These are phyloP conservation scores for Mycena citricolor DNA, from an alignment of 1,284 basidiomycete genomes.

Conservation along the genomic window DNA sequence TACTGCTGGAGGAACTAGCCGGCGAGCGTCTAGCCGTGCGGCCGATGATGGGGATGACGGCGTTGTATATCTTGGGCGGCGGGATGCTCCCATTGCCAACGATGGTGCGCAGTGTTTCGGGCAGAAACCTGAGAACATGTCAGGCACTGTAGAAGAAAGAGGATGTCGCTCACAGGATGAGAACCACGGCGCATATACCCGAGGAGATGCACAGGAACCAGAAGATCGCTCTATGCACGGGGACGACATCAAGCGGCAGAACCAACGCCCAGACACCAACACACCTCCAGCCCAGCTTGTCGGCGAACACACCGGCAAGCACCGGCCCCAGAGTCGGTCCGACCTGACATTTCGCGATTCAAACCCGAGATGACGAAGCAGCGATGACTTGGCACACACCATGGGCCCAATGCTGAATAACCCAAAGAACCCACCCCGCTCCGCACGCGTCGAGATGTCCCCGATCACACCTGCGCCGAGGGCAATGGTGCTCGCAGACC, in stretches of 20 bases:
- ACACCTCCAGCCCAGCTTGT: conserved; percentile 65
- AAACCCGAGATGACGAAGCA: background rate
- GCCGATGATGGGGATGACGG: conserved; percentile 36
- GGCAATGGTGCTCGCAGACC: conserved; percentile 58
- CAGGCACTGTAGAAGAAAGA: background rate
- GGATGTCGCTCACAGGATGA: background rate
- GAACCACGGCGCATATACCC: background rate
- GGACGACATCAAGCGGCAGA: conserved; percentile 57
- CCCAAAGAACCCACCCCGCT: conserved; percentile 53
- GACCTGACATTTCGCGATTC: conserved; percentile 32
- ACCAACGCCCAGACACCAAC: conserved; percentile 74
- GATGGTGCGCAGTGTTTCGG: conserved; percentile 57
- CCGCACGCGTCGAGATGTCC: conserved; percentile 50
- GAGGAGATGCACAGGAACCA: conserved; percentile 50
- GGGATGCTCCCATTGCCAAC: conserved; percentile 58
- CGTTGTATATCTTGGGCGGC: conserved; percentile 43
- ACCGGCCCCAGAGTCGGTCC: conserved; percentile 52
- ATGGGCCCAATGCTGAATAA: conserved; percentile 44
- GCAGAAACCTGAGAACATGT: conserved; percentile 43
- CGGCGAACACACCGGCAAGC: conserved; percentile 59
- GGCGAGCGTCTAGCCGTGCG: conserved; percentile 25
- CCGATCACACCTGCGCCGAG: conserved; percentile 58
- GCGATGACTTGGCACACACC: conserved; percentile 24
- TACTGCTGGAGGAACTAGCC: conserved; percentile 20
- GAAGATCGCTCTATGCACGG: conserved; percentile 46